Percentiles rank a stretch among this genome's conserved stretches.
phyloP scores from a whole-genome alignment of 1,284 basidiomycete species.

The Ustilago bromivora region DNA sequence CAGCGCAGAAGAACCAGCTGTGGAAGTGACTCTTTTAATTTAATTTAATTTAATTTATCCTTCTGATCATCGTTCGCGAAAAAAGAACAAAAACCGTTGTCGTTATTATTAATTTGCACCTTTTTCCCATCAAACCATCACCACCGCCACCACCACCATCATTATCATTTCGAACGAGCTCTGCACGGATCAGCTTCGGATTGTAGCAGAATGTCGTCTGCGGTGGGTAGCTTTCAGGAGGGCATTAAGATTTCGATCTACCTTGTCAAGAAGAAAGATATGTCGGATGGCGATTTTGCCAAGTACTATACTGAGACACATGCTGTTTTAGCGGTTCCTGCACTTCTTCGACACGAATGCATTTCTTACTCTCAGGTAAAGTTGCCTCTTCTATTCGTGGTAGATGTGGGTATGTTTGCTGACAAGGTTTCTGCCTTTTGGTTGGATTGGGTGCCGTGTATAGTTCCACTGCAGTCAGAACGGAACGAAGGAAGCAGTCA shows the following conservation, averaged over 20 bases:
- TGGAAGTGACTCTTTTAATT: no score
- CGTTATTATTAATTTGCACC: no score
- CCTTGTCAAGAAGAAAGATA: conserved; percentile 28
- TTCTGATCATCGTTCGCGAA: no score
- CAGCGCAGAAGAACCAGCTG: no score
- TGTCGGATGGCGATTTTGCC: conserved; percentile 22
- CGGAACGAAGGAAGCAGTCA: conserved; percentile 9
- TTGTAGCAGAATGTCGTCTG: neutral
- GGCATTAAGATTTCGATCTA: conserved; percentile 22
- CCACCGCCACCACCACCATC: neutral
- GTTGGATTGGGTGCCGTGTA: neutral
- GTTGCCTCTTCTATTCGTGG: neutral
- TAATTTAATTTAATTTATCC: no score
- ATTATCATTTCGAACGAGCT: neutral
- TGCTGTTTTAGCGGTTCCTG: conserved; percentile 19
- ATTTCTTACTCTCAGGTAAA: conserved; percentile 28
- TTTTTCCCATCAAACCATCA: neutral
- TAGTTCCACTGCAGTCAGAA: conserved; percentile 26
- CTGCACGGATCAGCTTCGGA: neutral
- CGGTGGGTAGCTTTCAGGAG: conserved; percentile 1
- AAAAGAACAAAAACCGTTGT: no score
- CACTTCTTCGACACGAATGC: conserved; percentile 21
- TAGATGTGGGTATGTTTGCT: neutral
- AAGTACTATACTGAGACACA: conserved; percentile 21
- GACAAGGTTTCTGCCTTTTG: neutral